Evolutionary conservation across 352 stramenopile species (phyloP).

Genomic region (Globisporangium nodosum): DNA sequence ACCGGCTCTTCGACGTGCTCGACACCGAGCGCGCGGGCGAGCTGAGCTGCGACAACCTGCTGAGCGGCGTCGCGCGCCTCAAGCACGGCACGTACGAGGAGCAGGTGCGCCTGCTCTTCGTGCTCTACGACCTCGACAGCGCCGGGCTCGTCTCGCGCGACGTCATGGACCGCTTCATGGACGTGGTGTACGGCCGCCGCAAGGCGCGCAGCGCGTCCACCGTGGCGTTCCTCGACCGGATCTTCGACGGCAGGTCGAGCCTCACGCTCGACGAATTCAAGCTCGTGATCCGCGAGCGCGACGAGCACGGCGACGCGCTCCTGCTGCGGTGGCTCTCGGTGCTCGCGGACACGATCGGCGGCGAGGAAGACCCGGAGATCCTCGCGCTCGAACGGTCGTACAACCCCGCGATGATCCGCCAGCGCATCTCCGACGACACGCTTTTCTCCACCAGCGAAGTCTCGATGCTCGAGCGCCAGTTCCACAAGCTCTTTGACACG

Average conservation of each 20-base stretch:
- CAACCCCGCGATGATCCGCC: conserved; percentile 74
- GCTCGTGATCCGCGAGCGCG: conserved; percentile 43
- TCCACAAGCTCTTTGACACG: conserved; percentile 68
- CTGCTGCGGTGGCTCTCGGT: conserved; percentile 61
- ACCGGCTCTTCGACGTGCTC: conserved; percentile 82
- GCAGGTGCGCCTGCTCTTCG: conserved; percentile 73
- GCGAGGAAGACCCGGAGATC: conserved; percentile 65
- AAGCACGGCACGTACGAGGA: conserved; percentile 73
- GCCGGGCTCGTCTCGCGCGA: conserved; percentile 59
- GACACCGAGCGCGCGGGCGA: conserved; percentile 62
- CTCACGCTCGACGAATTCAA: conserved; percentile 66
- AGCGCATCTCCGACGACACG: conserved; percentile 69
- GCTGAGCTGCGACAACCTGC: conserved; percentile 53
- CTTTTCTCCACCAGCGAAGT: conserved; percentile 70
- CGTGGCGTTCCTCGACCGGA: conserved; percentile 44
- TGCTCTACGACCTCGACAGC: conserved; percentile 78
- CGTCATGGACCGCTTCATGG: conserved; percentile 75
- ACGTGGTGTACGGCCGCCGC: conserved; percentile 75
- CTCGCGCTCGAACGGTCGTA: conserved; percentile 70
- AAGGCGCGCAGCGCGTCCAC: conserved; percentile 34
- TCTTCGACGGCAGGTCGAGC: conserved; percentile 39
- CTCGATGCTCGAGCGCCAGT: conserved; percentile 68
- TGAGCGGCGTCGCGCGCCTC: conserved; percentile 66
- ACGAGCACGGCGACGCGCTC: conserved; percentile 45
- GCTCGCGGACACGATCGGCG: conserved; percentile 60